Percentiles rank a stretch among this genome's conserved stretches.
Evolutionary conservation across 768 basidiomycete species (phyloP).

Genomic region (Lyophyllum atratum): DNA sequence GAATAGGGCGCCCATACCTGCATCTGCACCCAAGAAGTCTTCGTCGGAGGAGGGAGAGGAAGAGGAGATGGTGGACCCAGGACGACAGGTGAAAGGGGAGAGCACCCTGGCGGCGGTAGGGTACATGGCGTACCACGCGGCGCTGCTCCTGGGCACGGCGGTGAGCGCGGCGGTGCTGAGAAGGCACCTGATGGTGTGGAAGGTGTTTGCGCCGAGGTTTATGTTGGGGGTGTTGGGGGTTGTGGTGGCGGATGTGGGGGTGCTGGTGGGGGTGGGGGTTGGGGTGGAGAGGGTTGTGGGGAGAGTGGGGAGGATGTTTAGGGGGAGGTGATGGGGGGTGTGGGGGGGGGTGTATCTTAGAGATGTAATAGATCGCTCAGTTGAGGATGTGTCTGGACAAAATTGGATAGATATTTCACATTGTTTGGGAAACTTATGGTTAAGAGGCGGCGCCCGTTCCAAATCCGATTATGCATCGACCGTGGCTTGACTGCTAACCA

Average conservation of each 20-base stretch:
- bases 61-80: constrained; percentile 18
- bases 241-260: constrained; percentile 68
- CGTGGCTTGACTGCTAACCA: too few relatives aligned
- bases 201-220: constrained; percentile 95
- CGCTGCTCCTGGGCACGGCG: constrained; percentile 68
- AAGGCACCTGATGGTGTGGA: constrained; percentile 97
- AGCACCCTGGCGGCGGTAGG: constrained; percentile 59
- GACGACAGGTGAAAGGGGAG: constrained; percentile 36
- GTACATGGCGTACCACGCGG: constrained; percentile 68
- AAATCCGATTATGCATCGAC: too few relatives aligned
- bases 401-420: too few relatives aligned
- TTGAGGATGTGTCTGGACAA: too few relatives aligned
- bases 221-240: constrained; percentile 74
- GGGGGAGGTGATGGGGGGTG: not conserved
- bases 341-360: too few relatives aligned
- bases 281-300: constrained; percentile 50
- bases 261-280: constrained; percentile 62
- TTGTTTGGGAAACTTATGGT: too few relatives aligned
- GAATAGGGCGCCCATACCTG: constrained; percentile 55
- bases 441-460: too few relatives aligned
- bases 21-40: constrained; percentile 42
- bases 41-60: not conserved
- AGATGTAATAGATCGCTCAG: too few relatives aligned
- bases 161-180: constrained; percentile 73
- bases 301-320: constrained; percentile 27